Evolutionary conservation across 345 rosid genomes (phyloP).

Genomic region (Ceriops decandra): DNA sequence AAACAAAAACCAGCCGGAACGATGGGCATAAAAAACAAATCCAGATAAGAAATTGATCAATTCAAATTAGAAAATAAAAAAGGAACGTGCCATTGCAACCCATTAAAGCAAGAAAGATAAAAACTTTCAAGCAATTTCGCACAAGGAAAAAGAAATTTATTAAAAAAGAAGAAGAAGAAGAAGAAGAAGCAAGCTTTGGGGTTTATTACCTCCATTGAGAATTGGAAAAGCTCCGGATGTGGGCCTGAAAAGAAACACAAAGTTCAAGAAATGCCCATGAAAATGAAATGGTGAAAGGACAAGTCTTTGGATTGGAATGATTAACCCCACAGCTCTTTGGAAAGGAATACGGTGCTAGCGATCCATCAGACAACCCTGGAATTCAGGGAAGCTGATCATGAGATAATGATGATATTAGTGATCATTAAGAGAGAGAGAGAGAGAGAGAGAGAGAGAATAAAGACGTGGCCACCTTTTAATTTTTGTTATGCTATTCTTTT

Average conservation of each 20-base stretch:
- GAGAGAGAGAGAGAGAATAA: conserved; percentile 13
- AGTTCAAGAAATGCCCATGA: conserved; percentile 28
- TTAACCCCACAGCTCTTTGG: not conserved
- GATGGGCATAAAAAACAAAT: conserved; percentile 9
- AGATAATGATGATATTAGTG: conserved; percentile 8
- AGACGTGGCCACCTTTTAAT: conserved; percentile 25
- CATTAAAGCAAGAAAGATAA: not conserved
- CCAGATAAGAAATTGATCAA: conserved; percentile 13
- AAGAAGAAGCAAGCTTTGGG: not conserved
- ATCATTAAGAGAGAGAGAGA: conserved; percentile 5
- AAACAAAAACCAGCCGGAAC: too few species aligned
- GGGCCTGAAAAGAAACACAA: conserved; percentile 31
- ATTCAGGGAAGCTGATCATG: conserved; percentile 22
- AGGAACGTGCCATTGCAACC: too few species aligned
- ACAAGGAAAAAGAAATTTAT: too few species aligned
- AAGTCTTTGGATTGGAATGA: conserved; percentile 2
- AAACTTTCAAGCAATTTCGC: not conserved
- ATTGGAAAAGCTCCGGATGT: conserved; percentile 24
- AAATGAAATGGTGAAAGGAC: not conserved
- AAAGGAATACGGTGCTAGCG: conserved; percentile 13
- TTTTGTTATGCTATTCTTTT: conserved; percentile 15
- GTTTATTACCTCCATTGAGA: conserved; percentile 41
- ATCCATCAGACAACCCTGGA: conserved; percentile 40
- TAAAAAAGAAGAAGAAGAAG: not conserved
- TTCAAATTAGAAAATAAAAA: not conserved